Percentiles rank a stretch among this genome's conserved stretches.
These are phyloP conservation scores for Exophiala xenobiotica DNA, from an alignment of 2,329 filamentous ascomycete species.

Conservation along the genomic window DNA sequence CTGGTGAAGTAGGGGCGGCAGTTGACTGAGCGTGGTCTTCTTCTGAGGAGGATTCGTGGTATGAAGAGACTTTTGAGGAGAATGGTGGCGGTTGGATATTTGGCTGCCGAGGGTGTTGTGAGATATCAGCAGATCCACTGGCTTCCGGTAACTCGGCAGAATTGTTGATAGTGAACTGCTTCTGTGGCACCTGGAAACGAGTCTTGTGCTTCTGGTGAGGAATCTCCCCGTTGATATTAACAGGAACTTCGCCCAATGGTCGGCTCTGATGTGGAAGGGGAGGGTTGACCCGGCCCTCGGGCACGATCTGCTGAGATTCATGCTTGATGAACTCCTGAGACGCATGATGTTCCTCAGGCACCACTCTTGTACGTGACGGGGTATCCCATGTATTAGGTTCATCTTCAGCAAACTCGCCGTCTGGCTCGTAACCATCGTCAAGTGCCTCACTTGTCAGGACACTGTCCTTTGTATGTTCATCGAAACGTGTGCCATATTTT, in stretches of 20 bases:
- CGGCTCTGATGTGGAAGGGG: too few species aligned
- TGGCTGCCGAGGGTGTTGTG: not conserved
- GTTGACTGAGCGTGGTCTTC: constrained; percentile 18
- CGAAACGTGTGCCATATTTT: constrained; percentile 5
- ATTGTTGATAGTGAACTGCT: not conserved
- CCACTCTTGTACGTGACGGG: constrained; percentile 18
- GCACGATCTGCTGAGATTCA: not conserved
- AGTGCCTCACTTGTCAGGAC: not conserved
- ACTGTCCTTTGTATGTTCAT: not conserved
- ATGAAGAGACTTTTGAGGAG: constrained; percentile 25
- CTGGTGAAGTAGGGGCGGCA: not conserved
- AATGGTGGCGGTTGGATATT: constrained; percentile 13
- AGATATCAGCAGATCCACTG: too few species aligned
- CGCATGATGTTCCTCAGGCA: not conserved
- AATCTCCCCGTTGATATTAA: not conserved
- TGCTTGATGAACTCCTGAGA: not conserved
- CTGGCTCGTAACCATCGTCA: constrained; percentile 17
- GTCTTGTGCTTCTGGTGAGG: not conserved
- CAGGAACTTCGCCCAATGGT: too few species aligned
- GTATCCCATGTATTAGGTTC: constrained; percentile 10
- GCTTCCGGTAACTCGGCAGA: too few species aligned
- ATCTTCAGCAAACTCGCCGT: constrained; percentile 15
- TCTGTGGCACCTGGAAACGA: constrained; percentile 3
- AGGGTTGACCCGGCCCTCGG: constrained; percentile 3
- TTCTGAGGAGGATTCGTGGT: constrained; percentile 26